A percentile compares a stretch with the other conserved stretches of the same genome.
phyloP scores from a whole-genome alignment of 2,329 filamentous ascomycete genomes.

The Aspergillus latus region DNA sequence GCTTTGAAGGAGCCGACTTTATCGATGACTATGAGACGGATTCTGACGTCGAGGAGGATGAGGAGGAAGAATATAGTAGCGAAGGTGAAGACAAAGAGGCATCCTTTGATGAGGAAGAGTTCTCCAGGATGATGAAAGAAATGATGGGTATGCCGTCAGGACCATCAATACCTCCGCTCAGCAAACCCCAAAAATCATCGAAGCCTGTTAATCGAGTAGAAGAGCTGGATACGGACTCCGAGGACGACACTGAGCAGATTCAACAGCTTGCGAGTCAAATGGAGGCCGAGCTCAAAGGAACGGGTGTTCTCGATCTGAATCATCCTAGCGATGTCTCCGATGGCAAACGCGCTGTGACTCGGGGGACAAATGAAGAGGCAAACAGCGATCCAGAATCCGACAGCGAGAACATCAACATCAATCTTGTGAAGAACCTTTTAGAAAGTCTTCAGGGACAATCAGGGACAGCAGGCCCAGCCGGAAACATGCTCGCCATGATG shows the following conservation, averaged over 20 bases:
- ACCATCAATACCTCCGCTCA: conserved; percentile 37
- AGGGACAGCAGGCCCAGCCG: conserved; percentile 79
- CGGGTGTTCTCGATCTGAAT: conserved; percentile 46
- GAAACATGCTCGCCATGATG: conserved; percentile 85
- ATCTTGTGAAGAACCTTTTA: conserved; percentile 83
- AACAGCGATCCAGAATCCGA: conserved; percentile 28
- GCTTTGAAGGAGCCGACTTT: conserved; percentile 72
- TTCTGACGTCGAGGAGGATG: conserved; percentile 54
- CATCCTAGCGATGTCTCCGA: conserved; percentile 20
- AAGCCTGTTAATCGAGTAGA: conserved; percentile 39
- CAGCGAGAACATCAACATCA: conserved; percentile 77
- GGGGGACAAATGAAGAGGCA: conserved; percentile 29
- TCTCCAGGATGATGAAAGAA: conserved; percentile 83
- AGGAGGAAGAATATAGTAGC: conserved; percentile 56
- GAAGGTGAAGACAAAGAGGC: conserved; percentile 72
- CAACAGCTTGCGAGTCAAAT: conserved; percentile 46
- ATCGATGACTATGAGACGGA: conserved; percentile 68
- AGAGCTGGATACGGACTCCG: conserved; percentile 50
- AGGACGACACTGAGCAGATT: conserved; percentile 62
- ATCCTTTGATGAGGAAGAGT: conserved; percentile 81
- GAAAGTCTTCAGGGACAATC: conserved; percentile 91
- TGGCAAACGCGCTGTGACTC: conserved; percentile 25
- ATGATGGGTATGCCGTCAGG: conserved; percentile 72
- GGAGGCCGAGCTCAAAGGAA: conserved; percentile 49
- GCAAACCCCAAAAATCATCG: conserved; percentile 22